Evolutionary conservation across 1,139 yeast genomes (phyloP), one percentile per base, ranked within the genome.

Genomic region (Zygosaccharomyces sapae): DNA sequence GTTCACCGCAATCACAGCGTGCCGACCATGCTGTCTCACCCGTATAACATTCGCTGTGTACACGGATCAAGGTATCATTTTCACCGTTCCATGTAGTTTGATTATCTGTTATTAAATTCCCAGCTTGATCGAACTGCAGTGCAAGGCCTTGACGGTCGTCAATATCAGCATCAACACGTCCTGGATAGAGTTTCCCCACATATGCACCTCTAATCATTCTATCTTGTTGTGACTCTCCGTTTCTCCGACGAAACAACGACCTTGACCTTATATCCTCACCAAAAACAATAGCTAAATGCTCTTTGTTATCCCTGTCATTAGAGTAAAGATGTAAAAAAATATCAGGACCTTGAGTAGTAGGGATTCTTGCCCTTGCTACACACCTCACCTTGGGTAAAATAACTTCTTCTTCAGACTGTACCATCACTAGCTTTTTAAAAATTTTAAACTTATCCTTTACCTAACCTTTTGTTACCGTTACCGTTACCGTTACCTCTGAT

Each of bases 21-120:
- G 98, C 97, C 49, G 94, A 82, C 97, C 98, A 94, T 10, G 97
- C 97, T 1, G 97, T 92, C 66, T 94, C 99, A 5, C 98, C 98
- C 0, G 99, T 94, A 70, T 92, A 94, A 67, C 98, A 94, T 65
- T 94, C 99, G 4, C 96, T 86, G 65, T 94, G 99, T 55, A 94
- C 89, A 53, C 98, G 77, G 55, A 84, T 80, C 66, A 88, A 61
- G 54, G 86, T 72, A 4, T 61, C 56, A n/a, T 63, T 58, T 13
- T 50, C 49, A 9, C 50, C 55, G 38, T 57, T 54, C 61, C 66
- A 59, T 4, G 62, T 57, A 5, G 75, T 69, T 5, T 46, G 53
- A n/a, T 64, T 54, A 19, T 74, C 74, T 31, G 73, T 59, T 5
- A 80, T 64, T 44, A 83, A 66, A 12, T 77, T 70, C 0, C 89